Evolutionary conservation across 768 basidiomycete species (phyloP).

Genomic region (Rhodotorula babjevae): DNA sequence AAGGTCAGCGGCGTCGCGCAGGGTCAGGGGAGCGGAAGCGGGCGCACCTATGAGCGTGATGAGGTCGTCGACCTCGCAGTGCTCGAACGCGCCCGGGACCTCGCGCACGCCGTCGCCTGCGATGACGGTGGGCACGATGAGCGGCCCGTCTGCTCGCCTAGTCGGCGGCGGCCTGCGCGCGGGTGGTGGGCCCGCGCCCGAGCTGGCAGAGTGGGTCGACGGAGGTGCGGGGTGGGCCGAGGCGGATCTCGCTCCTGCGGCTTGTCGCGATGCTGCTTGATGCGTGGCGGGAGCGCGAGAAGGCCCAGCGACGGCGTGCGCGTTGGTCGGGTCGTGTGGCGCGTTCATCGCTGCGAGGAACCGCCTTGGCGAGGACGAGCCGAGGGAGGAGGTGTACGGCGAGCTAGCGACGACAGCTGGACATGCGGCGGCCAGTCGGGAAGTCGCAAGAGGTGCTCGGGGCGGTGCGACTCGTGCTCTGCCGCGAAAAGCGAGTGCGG

Average conservation of each 20-base stretch:
- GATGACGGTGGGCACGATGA: slow-evolving; percentile 28
- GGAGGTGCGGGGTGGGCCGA: neutral
- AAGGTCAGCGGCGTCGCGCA: neutral
- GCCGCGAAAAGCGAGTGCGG: too few relatives aligned
- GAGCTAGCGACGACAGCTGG: neutral
- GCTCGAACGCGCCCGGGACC: slow-evolving; percentile 75
- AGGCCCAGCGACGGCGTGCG: slow-evolving; percentile 8
- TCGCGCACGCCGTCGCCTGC: slow-evolving; percentile 29
- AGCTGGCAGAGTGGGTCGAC: too few relatives aligned
- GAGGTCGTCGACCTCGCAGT: slow-evolving; percentile 73
- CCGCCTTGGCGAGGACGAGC: neutral
- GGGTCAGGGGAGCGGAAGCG: neutral
- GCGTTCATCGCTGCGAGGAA: neutral
- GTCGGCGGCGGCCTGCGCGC: neutral
- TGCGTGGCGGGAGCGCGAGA: neutral
- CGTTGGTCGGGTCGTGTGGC: slow-evolving; percentile 14
- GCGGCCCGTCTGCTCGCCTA: slow-evolving; percentile 1
- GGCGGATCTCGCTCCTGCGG: neutral
- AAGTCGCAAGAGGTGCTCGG: too few relatives aligned
- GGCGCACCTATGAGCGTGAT: slow-evolving; percentile 78
- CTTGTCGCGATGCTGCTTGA: neutral
- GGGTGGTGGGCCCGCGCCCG: neutral
- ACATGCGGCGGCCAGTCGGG: neutral
- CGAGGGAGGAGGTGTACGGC: too few relatives aligned
- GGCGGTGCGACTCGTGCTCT: too few relatives aligned